Evolutionary conservation across 495 filamentous ascomycete species (phyloP).

Genomic region (Durotheca rogersii): DNA sequence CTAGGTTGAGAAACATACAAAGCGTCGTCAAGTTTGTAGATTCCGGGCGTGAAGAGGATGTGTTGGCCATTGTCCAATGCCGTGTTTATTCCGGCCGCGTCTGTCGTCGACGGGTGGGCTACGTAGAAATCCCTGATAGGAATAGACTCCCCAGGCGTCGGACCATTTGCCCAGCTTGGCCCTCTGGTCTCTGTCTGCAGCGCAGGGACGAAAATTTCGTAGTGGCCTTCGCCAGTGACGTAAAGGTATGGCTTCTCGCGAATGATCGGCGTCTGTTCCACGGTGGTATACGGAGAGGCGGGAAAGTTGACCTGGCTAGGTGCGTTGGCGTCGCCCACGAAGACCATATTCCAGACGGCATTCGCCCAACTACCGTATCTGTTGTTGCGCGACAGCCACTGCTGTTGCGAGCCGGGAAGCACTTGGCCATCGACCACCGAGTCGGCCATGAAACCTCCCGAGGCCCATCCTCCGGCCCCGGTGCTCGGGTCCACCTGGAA

Average conservation of each 20-base stretch:
- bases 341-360: slow-evolving; percentile 40
- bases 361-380: slow-evolving; percentile 37
- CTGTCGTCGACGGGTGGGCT: slow-evolving; percentile 21
- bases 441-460: slow-evolving; percentile 37
- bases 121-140: slow-evolving; percentile 31
- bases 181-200: slow-evolving; percentile 29
- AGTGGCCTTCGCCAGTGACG: slow-evolving; percentile 20
- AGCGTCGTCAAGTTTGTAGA: slow-evolving; percentile 29
- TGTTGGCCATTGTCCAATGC: slow-evolving; percentile 30
- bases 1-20: slow-evolving; percentile 23
- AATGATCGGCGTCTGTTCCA: slow-evolving; percentile 29
- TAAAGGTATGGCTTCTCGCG: slow-evolving; percentile 37
- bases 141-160: slow-evolving; percentile 29
- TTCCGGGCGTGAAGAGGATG: slow-evolving; percentile 33
- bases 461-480: slow-evolving; percentile 37
- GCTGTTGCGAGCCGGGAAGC: slow-evolving; percentile 38
- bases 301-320: slow-evolving; percentile 31
- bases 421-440: slow-evolving; percentile 32
- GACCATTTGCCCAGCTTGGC: slow-evolving; percentile 28
- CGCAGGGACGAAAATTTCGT: slow-evolving; percentile 32
- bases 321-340: slow-evolving; percentile 29
- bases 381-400: slow-evolving; percentile 39
- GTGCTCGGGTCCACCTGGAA: slow-evolving; percentile 38
- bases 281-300: slow-evolving; percentile 29
- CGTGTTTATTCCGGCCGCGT: slow-evolving; percentile 26